These are phyloP conservation scores for Trichoderma virens DNA, from an alignment of 495 filamentous ascomycete genomes.

Conservation along the genomic window DNA sequence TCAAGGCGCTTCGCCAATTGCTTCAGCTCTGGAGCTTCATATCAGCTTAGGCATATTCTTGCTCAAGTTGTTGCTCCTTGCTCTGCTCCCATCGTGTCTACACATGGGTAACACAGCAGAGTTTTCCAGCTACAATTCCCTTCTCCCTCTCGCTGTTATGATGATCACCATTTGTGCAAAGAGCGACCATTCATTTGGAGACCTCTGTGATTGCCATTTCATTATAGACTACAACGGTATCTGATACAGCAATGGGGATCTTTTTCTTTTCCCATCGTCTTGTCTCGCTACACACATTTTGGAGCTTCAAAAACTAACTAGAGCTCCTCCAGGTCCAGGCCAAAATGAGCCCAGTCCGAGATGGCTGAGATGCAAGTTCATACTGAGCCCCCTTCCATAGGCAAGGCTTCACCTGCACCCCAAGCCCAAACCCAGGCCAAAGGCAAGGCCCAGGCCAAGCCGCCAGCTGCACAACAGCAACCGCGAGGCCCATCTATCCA, in stretches of 20 bases:
- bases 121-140: neutral
- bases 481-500: constrained; percentile 35
- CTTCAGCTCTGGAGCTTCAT: constrained; percentile 21
- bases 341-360: constrained; percentile 29
- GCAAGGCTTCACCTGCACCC: constrained; percentile 10
- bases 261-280: neutral
- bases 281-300: constrained; percentile 1
- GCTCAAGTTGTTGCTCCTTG: neutral
- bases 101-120: neutral
- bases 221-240: constrained; percentile 98
- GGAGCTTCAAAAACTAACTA: constrained; percentile 3
- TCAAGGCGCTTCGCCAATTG: constrained; percentile 38
- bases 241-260: constrained; percentile 51
- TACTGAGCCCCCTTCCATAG: constrained; percentile 14
- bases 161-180: constrained; percentile 53
- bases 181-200: constrained; percentile 58
- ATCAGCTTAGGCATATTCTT: neutral
- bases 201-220: constrained; percentile 64
- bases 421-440: constrained; percentile 15
- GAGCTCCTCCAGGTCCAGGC: constrained; percentile 14
- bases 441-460: constrained; percentile 14
- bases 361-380: constrained; percentile 33
- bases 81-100: no score
- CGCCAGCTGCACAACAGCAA: constrained; percentile 17
- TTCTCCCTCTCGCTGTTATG: constrained; percentile 35